Evolutionary conservation across 140 eudicot species (phyloP).

Genomic region (Senecio squalidus): DNA sequence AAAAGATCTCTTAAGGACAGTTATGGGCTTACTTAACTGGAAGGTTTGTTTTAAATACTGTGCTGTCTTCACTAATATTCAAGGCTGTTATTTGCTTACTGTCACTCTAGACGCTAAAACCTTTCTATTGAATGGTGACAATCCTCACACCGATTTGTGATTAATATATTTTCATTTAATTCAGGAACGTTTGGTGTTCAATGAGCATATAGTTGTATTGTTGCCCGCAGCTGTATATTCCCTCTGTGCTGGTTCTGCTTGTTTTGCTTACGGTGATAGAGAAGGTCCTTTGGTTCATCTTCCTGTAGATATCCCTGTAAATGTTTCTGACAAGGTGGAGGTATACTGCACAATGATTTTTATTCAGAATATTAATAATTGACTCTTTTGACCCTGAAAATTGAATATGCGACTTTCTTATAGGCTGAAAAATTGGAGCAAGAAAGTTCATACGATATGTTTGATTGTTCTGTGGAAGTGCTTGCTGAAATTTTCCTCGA

Average conservation of each 20-base stretch:
- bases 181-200: conserved; percentile 58
- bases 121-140: conserved; percentile 1
- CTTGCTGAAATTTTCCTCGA: conserved; percentile 53
- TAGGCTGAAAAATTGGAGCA: conserved; percentile 53
- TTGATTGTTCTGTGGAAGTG: conserved; percentile 74
- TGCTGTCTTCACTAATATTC: conserved; percentile 2
- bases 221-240: conserved; percentile 80
- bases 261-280: conserved; percentile 31
- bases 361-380: not conserved
- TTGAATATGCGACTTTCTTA: conserved; percentile 27
- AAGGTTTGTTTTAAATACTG: conserved; percentile 50
- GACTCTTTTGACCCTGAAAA: conserved; percentile 17
- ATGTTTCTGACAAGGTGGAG: conserved; percentile 35
- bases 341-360: conserved; percentile 23
- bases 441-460: conserved; percentile 42
- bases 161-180: conserved; percentile 12
- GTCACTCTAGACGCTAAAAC: conserved; percentile 1
- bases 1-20: conserved; percentile 66
- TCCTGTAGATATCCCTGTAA: conserved; percentile 35
- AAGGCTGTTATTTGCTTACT: conserved; percentile 5
- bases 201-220: conserved; percentile 51
- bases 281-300: conserved; percentile 30
- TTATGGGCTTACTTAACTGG: conserved; percentile 51
- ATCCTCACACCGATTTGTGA: conserved; percentile 10
- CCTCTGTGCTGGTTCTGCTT: conserved; percentile 68